Evolutionary conservation across 2,329 filamentous ascomycete genomes (phyloP).

Genomic region (Cadophora malorum): DNA sequence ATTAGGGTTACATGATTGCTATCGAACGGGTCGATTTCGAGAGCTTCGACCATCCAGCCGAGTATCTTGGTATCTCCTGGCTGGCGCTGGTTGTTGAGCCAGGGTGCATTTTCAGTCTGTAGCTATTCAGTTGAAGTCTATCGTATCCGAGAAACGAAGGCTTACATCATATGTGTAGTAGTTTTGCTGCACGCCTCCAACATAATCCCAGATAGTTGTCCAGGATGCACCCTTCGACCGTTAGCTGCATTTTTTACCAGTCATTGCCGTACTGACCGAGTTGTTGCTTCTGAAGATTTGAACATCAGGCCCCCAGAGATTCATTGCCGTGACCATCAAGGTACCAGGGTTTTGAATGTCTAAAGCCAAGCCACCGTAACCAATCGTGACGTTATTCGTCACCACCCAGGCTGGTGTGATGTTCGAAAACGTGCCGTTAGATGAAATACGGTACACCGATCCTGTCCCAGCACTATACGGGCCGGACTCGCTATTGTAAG

Average conservation of each 20-base stretch:
- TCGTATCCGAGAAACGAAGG: not conserved
- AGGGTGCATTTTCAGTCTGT: slow-evolving; percentile 31
- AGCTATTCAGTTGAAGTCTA: slow-evolving; percentile 13
- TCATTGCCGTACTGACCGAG: slow-evolving; percentile 10
- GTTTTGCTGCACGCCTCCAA: slow-evolving; percentile 21
- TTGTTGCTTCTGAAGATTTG: slow-evolving; percentile 53
- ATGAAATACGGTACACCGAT: slow-evolving; percentile 59
- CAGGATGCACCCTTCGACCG: slow-evolving; percentile 44
- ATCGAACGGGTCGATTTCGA: slow-evolving; percentile 64
- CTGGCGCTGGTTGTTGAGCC: slow-evolving; percentile 29
- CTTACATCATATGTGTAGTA: slow-evolving; percentile 25
- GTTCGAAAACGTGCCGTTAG: slow-evolving; percentile 56
- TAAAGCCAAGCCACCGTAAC: slow-evolving; percentile 62
- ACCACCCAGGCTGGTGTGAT: slow-evolving; percentile 56
- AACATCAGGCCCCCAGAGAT: slow-evolving; percentile 65
- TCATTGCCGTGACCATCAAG: slow-evolving; percentile 61
- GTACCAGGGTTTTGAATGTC: slow-evolving; percentile 61
- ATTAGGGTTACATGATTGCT: slow-evolving; percentile 52
- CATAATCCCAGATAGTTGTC: slow-evolving; percentile 47
- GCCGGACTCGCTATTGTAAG: slow-evolving; percentile 60
- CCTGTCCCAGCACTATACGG: slow-evolving; percentile 63
- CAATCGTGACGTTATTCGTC: slow-evolving; percentile 48
- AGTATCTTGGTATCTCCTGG: slow-evolving; percentile 32
- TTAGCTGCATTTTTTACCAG: not conserved
- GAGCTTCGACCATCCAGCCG: slow-evolving; percentile 67